Base-by-base conservation (phyloP, 768 basidiomycete species). In the Boletus reticulatus region DNA sequence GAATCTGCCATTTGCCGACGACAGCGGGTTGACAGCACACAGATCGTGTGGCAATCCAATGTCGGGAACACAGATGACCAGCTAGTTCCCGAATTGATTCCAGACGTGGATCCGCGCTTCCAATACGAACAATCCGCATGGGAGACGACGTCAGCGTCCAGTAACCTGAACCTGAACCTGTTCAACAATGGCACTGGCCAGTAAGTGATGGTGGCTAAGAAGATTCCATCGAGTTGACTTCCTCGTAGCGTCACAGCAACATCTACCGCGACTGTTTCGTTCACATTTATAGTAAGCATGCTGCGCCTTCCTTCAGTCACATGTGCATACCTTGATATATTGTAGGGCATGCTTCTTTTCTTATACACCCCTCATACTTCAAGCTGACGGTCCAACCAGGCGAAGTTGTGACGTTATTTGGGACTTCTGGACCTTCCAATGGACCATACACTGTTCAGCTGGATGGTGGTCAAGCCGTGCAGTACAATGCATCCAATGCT, bases 151-250 rank as follows among this genome's bases (percentile, higher is more conserved):
- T 73, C 70, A 2, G 64, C 58, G 48, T 62, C 72, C 17, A 57
- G 57, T 34, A 49, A 59, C n/a, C 38, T 76, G 2, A 75, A 74
- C 37, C 60, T 72, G 27, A 73, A 74, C 34, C 63, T 72, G 22
- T 81, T 78, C 57, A 69, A 62, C 13, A 78, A 78, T 9, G 72
- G 76, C 43, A 72, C 76, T 22, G 79, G 75, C 52, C 79, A 77
- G 79, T 69, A 52, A 44, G 68, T 62, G 38, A 39, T 29, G 17
- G n/a, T 19, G 10, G 8, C 38, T 22, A n/a, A 38, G 48, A 48
- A 10, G 14, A 31, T 42, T 50, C 14, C 39, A 45, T 39, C 13
- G 4, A 11, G 17, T 41, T 60, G 34, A 65, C 45, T 22, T 44
- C 46, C 19, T 24, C 13, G 5, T 24, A 79, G 77, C 31, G 62